These are phyloP conservation scores for Mortierella sp. DNA, from an alignment of 371 early-diverging fungal species.

Conservation along the genomic window DNA sequence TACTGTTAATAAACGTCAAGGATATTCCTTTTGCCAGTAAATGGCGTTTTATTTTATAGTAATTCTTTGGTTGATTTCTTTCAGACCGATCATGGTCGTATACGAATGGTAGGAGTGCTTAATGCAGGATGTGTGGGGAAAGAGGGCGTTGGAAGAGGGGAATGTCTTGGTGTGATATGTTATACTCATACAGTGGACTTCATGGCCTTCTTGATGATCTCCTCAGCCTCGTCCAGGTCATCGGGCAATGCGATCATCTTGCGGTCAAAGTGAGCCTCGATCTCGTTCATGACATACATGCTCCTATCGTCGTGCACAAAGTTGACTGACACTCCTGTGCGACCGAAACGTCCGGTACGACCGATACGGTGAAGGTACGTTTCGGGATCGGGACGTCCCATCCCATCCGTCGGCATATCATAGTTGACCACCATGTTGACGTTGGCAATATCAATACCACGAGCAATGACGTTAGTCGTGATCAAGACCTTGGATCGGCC, in stretches of 20 bases:
- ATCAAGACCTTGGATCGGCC: conserved; percentile 95
- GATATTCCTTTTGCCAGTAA: no score
- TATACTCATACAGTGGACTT: conserved; percentile 28
- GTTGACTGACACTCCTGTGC: conserved; percentile 96
- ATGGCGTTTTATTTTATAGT: no score
- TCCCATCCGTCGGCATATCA: conserved; percentile 86
- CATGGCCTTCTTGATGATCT: conserved; percentile 79
- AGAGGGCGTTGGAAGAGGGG: no score
- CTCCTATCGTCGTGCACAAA: conserved; percentile 87
- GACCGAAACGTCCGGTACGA: conserved; percentile 98
- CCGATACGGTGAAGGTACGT: conserved; percentile 99
- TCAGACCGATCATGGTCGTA: no score
- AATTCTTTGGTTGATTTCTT: no score
- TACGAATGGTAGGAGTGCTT: no score
- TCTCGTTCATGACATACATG: conserved; percentile 77
- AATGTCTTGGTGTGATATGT: no score
- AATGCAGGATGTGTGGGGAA: no score
- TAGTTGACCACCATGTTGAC: conserved; percentile 98
- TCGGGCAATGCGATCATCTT: conserved; percentile 83
- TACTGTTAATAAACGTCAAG: no score
- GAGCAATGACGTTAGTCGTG: conserved; percentile 96
- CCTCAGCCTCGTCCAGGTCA: conserved; percentile 81
- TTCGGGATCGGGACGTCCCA: conserved; percentile 81
- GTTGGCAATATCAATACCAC: conserved; percentile 98
- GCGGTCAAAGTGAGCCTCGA: conserved; percentile 81